Percentiles rank a stretch among this genome's conserved stretches.
Conservation (phyloP, 192 early-diverging fungal species). For the Physocladia obscura region DNA sequence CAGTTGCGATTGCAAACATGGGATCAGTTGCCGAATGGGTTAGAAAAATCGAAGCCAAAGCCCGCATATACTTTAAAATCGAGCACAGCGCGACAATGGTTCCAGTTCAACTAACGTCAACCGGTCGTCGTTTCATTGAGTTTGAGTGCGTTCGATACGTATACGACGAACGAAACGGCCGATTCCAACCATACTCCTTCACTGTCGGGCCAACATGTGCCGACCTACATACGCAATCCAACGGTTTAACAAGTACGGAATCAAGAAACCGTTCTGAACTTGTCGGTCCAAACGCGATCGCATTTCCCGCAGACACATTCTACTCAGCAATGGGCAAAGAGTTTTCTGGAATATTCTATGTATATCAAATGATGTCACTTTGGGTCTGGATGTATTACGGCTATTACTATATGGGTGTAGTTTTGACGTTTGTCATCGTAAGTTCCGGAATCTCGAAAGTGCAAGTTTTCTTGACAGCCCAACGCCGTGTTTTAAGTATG, state of each 20-base stretch:
- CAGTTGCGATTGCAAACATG: conserved; percentile 37
- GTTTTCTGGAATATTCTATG: conserved; percentile 45
- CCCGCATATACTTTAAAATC: conserved; percentile 5
- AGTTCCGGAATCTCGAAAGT: conserved; percentile 44
- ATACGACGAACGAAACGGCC: conserved; percentile 49
- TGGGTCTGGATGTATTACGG: conserved; percentile 46
- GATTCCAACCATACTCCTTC: conserved; percentile 61
- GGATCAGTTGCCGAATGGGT: conserved; percentile 31
- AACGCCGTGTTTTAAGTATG: conserved; percentile 45
- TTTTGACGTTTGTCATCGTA: conserved; percentile 43
- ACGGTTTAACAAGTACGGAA: conserved; percentile 55
- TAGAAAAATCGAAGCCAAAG: conserved; percentile 26
- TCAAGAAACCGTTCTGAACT: conserved; percentile 56
- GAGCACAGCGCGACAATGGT: conserved; percentile 30
- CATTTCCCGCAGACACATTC: conserved; percentile 61
- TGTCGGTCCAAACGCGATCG: conserved; percentile 69
- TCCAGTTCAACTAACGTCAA: conserved; percentile 44
- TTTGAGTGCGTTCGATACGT: conserved; percentile 77
- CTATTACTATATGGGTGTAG: conserved; percentile 52
- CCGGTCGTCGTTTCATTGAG: conserved; percentile 61
- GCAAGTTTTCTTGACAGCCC: conserved; percentile 32
- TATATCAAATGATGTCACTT: conserved; percentile 48
- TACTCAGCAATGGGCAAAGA: conserved; percentile 57
- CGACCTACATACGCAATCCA: conserved; percentile 27
- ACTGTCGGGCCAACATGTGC: conserved; percentile 50